A percentile compares a stretch with the other conserved stretches of the same genome.
Conservation (phyloP, 495 filamentous ascomycete species). For the Pseudevernia furfuracea region DNA sequence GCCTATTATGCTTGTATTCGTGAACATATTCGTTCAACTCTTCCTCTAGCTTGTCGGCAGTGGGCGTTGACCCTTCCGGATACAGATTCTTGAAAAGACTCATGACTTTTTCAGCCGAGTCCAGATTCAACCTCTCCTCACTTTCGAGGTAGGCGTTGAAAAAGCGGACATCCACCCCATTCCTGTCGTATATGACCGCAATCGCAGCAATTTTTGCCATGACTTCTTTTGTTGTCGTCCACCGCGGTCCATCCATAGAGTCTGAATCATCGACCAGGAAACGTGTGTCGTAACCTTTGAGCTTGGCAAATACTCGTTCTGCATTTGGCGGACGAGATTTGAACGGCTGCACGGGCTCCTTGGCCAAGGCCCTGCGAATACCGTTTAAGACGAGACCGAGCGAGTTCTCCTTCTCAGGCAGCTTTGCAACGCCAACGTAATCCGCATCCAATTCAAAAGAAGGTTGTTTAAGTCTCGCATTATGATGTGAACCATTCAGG, state of each 20-base stretch:
- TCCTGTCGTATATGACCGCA: constrained; percentile 68
- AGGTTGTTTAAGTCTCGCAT: neutral
- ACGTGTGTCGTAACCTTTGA: constrained; percentile 64
- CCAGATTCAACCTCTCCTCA: constrained; percentile 38
- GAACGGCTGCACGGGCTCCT: neutral
- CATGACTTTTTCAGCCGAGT: constrained; percentile 42
- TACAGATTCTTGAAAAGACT: constrained; percentile 57
- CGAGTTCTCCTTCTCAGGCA: neutral
- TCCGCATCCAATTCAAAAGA: neutral
- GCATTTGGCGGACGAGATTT: neutral
- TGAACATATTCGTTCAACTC: constrained; percentile 69
- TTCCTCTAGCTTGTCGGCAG: constrained; percentile 60
- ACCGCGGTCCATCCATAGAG: constrained; percentile 68
- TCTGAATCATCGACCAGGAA: constrained; percentile 89
- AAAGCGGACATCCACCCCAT: constrained; percentile 90
- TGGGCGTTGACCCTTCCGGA: constrained; percentile 62
- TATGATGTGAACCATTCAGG: neutral
- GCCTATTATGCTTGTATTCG: constrained; percentile 3
- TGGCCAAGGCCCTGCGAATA: neutral
- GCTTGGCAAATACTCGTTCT: constrained; percentile 10
- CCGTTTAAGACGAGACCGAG: neutral
- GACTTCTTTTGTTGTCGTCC: constrained; percentile 63
- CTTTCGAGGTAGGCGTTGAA: constrained; percentile 57
- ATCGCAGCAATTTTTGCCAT: constrained; percentile 71
- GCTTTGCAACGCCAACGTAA: neutral